Conservation (phyloP, 208 protist species). For the Leishmania martiniquensis region DNA sequence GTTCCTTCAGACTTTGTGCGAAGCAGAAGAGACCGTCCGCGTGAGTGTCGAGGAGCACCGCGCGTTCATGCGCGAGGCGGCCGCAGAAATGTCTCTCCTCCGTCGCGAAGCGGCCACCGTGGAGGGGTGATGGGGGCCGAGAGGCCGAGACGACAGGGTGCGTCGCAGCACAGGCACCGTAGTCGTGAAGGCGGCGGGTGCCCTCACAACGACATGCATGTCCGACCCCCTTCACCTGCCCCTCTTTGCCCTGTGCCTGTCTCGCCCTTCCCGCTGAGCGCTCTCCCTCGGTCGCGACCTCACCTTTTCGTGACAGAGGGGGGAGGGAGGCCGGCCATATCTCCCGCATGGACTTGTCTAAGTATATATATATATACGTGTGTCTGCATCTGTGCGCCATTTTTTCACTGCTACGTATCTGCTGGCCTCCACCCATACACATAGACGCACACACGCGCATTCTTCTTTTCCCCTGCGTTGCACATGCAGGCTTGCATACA, state of each 20-base stretch:
- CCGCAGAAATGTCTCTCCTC: slow-evolving; percentile 27
- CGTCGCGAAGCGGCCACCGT: slow-evolving; percentile 20
- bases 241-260: background rate
- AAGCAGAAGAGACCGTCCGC: background rate
- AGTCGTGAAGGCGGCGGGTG: background rate
- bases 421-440: too few species aligned
- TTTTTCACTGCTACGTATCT: background rate
- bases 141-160: background rate
- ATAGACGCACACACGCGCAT: too few species aligned
- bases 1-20: background rate
- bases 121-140: background rate
- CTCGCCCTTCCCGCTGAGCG: background rate
- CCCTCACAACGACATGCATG: background rate
- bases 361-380: too few species aligned
- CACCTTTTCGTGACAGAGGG: background rate
- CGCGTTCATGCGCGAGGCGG: slow-evolving; percentile 17
- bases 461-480: too few species aligned
- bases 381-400: too few species aligned
- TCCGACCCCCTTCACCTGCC: background rate
- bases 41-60: slow-evolving; percentile 8
- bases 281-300: background rate
- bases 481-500: too few species aligned
- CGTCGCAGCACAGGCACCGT: background rate
- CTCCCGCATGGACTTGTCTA: too few species aligned
- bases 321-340: background rate